These are phyloP conservation scores for Pyrrhoderma noxium DNA, from an alignment of 1,284 basidiomycete genomes.

Conservation along the genomic window DNA sequence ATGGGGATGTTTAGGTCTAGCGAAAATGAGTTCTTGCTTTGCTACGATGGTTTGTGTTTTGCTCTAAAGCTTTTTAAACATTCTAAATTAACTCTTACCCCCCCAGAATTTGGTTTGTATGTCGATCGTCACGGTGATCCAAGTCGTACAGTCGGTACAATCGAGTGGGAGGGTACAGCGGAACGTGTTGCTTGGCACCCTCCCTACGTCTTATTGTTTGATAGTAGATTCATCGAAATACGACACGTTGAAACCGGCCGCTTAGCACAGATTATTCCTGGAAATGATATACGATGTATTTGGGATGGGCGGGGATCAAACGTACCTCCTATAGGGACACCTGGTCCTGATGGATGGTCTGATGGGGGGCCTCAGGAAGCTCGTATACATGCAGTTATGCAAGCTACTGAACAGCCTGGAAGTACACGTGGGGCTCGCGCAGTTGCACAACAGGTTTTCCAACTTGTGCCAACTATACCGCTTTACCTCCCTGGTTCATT, in stretches of 20 bases:
- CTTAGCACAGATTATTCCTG: conserved; percentile 83
- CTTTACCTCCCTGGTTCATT: conserved; percentile 56
- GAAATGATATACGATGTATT: conserved; percentile 75
- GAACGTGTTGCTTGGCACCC: conserved; percentile 84
- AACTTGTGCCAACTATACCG: conserved; percentile 71
- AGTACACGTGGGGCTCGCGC: conserved; percentile 33
- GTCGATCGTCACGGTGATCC: conserved; percentile 85
- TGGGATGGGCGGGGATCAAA: conserved; percentile 75
- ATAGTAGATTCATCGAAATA: conserved; percentile 88
- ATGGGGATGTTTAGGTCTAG: conserved; percentile 89
- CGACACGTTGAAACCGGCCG: conserved; percentile 81
- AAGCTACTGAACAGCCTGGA: conserved; percentile 38
- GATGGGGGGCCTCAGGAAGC: conserved; percentile 56
- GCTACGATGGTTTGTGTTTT: conserved; percentile 70
- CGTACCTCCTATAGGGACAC: conserved; percentile 30
- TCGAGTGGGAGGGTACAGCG: conserved; percentile 94
- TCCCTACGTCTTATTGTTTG: conserved; percentile 87
- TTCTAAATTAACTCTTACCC: conserved; percentile 4
- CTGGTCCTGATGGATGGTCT: conserved; percentile 36
- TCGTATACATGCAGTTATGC: conserved; percentile 71
- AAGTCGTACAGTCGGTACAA: conserved; percentile 61
- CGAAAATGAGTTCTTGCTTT: conserved; percentile 87
- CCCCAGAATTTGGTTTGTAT: conserved; percentile 87
- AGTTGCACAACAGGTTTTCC: conserved; percentile 70
- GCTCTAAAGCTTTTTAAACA: neutral